phyloP scores from a whole-genome alignment of 176 grass and related monocot species.

The Carex pumila region DNA sequence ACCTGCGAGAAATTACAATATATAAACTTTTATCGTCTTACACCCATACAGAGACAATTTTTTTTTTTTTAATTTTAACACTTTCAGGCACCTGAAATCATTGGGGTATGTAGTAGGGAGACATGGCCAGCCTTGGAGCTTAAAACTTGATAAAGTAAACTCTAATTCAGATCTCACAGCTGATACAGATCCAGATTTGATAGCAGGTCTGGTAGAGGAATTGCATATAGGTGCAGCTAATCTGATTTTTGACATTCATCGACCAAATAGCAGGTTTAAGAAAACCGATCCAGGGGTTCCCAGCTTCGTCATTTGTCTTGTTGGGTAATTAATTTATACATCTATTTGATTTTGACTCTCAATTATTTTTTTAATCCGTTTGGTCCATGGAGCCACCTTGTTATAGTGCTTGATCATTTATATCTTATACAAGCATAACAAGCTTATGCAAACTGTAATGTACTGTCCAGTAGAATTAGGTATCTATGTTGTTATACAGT shows the following conservation, averaged over 20 bases:
- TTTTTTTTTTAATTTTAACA: background rate
- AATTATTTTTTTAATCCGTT: background rate
- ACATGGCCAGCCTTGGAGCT: conserved; percentile 55
- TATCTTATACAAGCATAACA: background rate
- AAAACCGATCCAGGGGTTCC: conserved; percentile 62
- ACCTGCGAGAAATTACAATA: background rate
- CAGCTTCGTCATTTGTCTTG: conserved; percentile 53
- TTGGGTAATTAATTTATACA: conserved; percentile 36
- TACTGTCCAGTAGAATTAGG: background rate
- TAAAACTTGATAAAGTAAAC: conserved; percentile 27
- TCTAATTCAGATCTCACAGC: background rate
- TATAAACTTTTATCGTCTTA: background rate
- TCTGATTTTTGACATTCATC: conserved; percentile 57
- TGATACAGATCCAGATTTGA: conserved; percentile 14
- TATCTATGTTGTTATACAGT: background rate
- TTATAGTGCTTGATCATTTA: background rate
- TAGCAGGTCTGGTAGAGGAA: conserved; percentile 35
- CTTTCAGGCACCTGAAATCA: conserved; percentile 60
- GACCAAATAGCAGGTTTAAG: conserved; percentile 81
- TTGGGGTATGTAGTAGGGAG: conserved; percentile 80
- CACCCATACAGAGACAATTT: background rate
- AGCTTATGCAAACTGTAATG: background rate
- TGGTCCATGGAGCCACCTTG: background rate
- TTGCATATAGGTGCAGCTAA: conserved; percentile 37
- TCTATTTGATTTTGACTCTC: background rate